These are phyloP conservation scores for Vanrija sp. DNA, from an alignment of 1,284 basidiomycete species.

Conservation along the genomic window DNA sequence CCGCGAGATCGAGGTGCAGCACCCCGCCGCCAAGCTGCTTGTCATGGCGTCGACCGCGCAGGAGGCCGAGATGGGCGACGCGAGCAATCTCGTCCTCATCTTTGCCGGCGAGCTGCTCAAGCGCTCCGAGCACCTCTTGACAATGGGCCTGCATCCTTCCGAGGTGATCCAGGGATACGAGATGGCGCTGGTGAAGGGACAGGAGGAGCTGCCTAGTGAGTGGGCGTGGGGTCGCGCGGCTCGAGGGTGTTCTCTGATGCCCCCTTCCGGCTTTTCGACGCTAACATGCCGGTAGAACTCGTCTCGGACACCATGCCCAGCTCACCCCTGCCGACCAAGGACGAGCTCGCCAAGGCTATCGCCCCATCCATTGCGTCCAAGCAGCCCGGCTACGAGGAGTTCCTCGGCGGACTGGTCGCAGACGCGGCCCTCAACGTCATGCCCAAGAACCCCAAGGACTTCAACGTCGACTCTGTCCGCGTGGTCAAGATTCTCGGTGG, in stretches of 20 bases:
- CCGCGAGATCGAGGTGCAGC: conserved; percentile 95
- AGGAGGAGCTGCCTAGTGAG: conserved; percentile 86
- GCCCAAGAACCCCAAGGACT: conserved; percentile 81
- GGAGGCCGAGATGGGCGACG: conserved; percentile 97
- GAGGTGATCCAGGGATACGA: conserved; percentile 95
- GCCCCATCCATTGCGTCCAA: conserved; percentile 93
- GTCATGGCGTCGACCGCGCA: conserved; percentile 98
- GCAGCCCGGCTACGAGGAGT: conserved; percentile 90
- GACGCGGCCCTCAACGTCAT: conserved; percentile 88
- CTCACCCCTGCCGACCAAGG: conserved; percentile 70
- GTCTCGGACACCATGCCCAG: conserved; percentile 27
- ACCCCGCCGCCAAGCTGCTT: conserved; percentile 93
- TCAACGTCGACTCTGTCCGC: conserved; percentile 96
- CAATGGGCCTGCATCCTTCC: conserved; percentile 95
- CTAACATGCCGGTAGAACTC: conserved; percentile 53
- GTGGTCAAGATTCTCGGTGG: conserved; percentile 99
- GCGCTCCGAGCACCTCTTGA: conserved; percentile 84
- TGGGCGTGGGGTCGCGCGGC: conserved; percentile 21
- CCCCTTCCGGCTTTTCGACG: not conserved
- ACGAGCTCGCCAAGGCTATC: conserved; percentile 75
- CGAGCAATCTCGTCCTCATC: conserved; percentile 93
- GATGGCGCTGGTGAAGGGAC: conserved; percentile 79
- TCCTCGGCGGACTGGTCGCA: conserved; percentile 77
- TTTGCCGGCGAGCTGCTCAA: conserved; percentile 93
- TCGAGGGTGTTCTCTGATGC: not conserved